Base-by-base conservation (phyloP, 495 filamentous ascomycete species). In the Hyaloscypha hepaticicola region DNA sequence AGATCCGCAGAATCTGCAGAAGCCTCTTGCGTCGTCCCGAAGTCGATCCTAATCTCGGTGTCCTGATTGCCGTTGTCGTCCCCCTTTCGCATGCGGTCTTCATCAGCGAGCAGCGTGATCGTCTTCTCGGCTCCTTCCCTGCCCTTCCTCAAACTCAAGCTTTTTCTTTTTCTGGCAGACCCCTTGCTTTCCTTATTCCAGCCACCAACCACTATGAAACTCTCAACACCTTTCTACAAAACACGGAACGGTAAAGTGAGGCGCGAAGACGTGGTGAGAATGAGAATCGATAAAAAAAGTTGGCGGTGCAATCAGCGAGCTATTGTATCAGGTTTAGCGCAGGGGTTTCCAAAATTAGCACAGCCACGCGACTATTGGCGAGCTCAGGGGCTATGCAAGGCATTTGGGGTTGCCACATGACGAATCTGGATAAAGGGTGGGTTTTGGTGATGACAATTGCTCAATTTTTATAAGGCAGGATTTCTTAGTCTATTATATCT, bases 271-370 rank as follows among this genome's bases (percentile, higher is more conserved):
- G 25, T 26, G 24, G n/a, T 19, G 9, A 16, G 25, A 21, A 53
- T 25, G 50, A 53, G 7, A 9, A 25, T 24, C 25, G 50, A 27
- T 53, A 25, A 27, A 53, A 45, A 8, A 53, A 53, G 21, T 53
- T 53, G 7, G 25, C 7, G 50, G 5, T n/a, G 48, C 22, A 19
- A 24, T n/a, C 48, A 50, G 22, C 48, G 48, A 50, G 19, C 48
- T 7, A 5, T 25, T 55, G 16, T 26, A 28, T 2, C n/a, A 12
- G 53, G 53, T 57, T 57, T 57, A 29, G 50, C 19, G 50, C 50
- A 27, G n/a, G 50, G 50, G 6, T 24, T 45, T 53, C 53, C 50
- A 53, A 27, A 53, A 53, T 53, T 53, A 53, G 50, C 50, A 53
- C 50, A 7, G 50, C 50, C 50, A 53, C 50, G 50, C 21, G 5